A percentile compares a stretch with the other conserved stretches of the same genome.
Conservation (phyloP, 2,329 filamentous ascomycete species). For the Conoideocrella luteorostrata region DNA sequence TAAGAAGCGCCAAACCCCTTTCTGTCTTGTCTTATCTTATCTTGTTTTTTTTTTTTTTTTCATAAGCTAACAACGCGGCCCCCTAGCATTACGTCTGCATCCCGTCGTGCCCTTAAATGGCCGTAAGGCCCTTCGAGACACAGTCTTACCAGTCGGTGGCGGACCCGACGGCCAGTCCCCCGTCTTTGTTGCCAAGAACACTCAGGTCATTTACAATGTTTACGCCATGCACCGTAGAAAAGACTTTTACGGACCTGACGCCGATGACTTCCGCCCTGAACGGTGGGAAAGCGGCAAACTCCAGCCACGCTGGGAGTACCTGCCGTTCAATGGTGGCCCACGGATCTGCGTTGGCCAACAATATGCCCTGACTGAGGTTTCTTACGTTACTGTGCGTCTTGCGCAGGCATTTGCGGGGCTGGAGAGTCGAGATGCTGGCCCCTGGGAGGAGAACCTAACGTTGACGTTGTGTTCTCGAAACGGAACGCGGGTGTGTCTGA, state of each 20-base stretch:
- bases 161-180: constrained; percentile 38
- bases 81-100: constrained; percentile 39
- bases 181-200: constrained; percentile 42
- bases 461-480: constrained; percentile 14
- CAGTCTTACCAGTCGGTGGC: constrained; percentile 43
- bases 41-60: background rate
- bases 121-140: constrained; percentile 39
- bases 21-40: too few relatives aligned
- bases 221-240: constrained; percentile 33
- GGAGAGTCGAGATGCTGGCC: constrained; percentile 13
- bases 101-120: constrained; percentile 42
- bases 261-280: constrained; percentile 34
- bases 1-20: too few relatives aligned
- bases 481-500: constrained; percentile 14
- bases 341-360: constrained; percentile 31
- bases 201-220: constrained; percentile 31
- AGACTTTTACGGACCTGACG: constrained; percentile 32
- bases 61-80: too few relatives aligned
- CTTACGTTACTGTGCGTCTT: constrained; percentile 18
- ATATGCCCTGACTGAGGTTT: constrained; percentile 18
- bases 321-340: constrained; percentile 41
- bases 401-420: constrained; percentile 15
- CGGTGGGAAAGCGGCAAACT: constrained; percentile 30
- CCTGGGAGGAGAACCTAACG: constrained; percentile 14
- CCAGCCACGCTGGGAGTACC: constrained; percentile 33